Evolutionary conservation across 177 flowering plant species (phyloP), one percentile per base, ranked within the genome.

Genomic region (Tripterygium wilfordii): DNA sequence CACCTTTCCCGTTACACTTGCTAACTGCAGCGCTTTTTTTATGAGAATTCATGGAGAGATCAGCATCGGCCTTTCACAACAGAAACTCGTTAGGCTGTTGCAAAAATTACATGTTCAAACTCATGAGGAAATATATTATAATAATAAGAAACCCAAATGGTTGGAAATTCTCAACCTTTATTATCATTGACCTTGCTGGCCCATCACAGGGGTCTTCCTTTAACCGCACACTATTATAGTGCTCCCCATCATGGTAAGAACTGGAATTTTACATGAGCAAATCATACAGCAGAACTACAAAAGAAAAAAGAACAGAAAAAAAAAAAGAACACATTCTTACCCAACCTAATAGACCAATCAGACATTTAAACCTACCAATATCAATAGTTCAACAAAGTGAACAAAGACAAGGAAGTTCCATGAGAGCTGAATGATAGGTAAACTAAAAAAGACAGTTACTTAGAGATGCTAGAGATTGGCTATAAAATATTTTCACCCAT

Each of bases 171-270:
- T 4, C 15, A 42, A 86, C 97, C 94, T 87, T 78, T 42, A 87
- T 84, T 37, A 62, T 41, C 30, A 90, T 60, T 43, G 76, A 72
- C 56, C 63, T 74, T 55, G 89, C 89, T 58, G 91, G 83, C 35
- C 96, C 96, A 66, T 30, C 46, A 52, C 88, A 74, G 28, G 82
- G 41, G 57, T 90, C 96, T 26, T 85, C 88, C 70, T 85, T 87
- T 42, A 56, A 56, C 33, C 89, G 72, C 31, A 90, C 75, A 59
- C 95, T 90, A 49, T 90, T 87, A 58, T 90, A 90, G 62, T 90
- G 98, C 52, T 83, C 89, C 20, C 64, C 95, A 61, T 85, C 83
- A 58, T 90, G 98, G 69, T 91, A 91, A 47, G 92, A 88, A 56
- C 96, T 90, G 81, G 57, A 59, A 60, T 52, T 58, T 19, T 6